phyloP scores from a whole-genome alignment of 2,329 filamentous ascomycete species.

The Helotiales sp. region DNA sequence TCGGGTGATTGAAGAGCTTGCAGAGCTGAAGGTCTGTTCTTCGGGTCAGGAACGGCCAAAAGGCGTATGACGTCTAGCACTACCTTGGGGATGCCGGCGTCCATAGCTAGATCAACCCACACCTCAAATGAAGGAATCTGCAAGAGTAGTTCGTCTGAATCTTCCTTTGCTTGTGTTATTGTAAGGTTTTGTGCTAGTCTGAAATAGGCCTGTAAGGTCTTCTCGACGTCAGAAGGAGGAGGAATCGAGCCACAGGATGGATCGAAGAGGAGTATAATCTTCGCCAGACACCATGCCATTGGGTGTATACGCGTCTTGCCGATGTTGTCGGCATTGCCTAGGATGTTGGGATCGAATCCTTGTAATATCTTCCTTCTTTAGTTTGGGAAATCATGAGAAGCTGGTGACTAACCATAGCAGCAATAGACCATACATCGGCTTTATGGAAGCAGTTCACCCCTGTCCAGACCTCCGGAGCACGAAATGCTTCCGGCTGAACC shows the following conservation, averaged over 20 bases:
- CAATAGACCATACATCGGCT: slow-evolving; percentile 27
- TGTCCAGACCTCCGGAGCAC: slow-evolving; percentile 27
- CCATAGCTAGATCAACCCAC: slow-evolving; percentile 26
- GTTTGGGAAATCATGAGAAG: slow-evolving; percentile 22
- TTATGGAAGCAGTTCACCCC: slow-evolving; percentile 27
- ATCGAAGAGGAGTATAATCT: slow-evolving; percentile 25
- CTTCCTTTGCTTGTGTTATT: slow-evolving; percentile 19
- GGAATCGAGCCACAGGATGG: slow-evolving; percentile 22
- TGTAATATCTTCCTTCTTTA: slow-evolving; percentile 26
- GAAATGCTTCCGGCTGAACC: slow-evolving; percentile 9
- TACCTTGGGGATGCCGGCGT: slow-evolving; percentile 25
- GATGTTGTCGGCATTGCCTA: slow-evolving; percentile 26
- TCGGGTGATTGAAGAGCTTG: slow-evolving; percentile 26
- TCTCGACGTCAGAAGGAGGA: slow-evolving; percentile 26
- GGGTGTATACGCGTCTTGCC: slow-evolving; percentile 22
- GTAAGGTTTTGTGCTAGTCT: slow-evolving; percentile 28
- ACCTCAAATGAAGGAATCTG: slow-evolving; percentile 28
- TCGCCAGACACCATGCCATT: slow-evolving; percentile 26
- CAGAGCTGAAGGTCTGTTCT: slow-evolving; percentile 26
- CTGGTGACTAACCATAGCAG: slow-evolving; percentile 27
- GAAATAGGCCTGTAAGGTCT: slow-evolving; percentile 24
- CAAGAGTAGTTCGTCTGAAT: slow-evolving; percentile 26
- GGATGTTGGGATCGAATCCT: slow-evolving; percentile 24
- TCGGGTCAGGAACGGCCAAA: slow-evolving; percentile 24
- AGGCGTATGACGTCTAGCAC: slow-evolving; percentile 28